Evolutionary conservation across 2,329 filamentous ascomycete species (phyloP).

Genomic region (Microsporum ferrugineum): DNA sequence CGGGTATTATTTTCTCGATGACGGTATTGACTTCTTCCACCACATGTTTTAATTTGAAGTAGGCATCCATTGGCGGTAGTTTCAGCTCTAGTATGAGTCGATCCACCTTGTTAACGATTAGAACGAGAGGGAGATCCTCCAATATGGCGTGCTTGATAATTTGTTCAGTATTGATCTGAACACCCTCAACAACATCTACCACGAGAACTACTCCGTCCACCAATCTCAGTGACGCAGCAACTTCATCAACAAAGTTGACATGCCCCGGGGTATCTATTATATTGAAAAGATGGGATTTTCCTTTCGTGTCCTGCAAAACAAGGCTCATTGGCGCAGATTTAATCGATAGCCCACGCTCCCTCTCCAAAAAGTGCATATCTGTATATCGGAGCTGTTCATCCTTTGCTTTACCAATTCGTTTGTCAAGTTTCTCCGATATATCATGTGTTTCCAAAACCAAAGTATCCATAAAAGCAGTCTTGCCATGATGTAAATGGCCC

Average conservation of each 20-base stretch:
- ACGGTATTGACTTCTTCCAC: conserved; percentile 95
- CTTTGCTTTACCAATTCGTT: conserved; percentile 64
- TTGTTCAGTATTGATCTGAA: conserved; percentile 95
- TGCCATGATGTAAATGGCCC: conserved; percentile 91
- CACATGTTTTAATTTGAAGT: conserved; percentile 98
- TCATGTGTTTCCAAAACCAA: conserved; percentile 91
- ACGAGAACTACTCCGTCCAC: conserved; percentile 88
- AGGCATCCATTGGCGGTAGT: conserved; percentile 85
- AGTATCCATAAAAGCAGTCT: conserved; percentile 98
- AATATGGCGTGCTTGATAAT: conserved; percentile 92
- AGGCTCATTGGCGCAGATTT: conserved; percentile 93
- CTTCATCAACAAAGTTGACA: conserved; percentile 96
- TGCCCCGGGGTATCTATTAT: conserved; percentile 93
- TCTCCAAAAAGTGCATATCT: conserved; percentile 78
- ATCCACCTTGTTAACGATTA: conserved; percentile 97
- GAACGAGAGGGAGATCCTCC: conserved; percentile 74
- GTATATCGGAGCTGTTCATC: conserved; percentile 93
- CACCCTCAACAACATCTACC: conserved; percentile 94
- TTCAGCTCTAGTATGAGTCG: conserved; percentile 88
- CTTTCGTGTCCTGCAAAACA: conserved; percentile 73
- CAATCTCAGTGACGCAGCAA: conserved; percentile 73
- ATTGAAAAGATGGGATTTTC: conserved; percentile 91
- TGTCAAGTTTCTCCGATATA: conserved; percentile 64
- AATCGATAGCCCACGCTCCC: conserved; percentile 79
- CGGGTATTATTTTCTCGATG: conserved; percentile 78